A percentile compares a stretch with the other conserved stretches of the same genome.
Evolutionary conservation across 768 basidiomycete genomes (phyloP).

Genomic region (Boletales sp.): DNA sequence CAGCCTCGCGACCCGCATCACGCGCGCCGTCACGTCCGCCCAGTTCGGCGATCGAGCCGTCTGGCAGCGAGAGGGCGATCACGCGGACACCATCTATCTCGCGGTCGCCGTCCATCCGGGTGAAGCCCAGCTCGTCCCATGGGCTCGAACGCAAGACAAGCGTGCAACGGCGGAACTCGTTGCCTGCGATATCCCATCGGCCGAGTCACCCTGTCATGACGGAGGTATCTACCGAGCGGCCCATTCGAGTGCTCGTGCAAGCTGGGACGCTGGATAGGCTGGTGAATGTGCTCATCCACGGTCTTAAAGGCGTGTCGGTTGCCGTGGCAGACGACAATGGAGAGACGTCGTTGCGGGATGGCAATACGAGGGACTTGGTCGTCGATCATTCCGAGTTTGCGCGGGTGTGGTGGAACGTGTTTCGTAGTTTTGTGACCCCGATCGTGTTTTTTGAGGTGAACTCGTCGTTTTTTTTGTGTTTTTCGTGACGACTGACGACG

Average conservation of each 20-base stretch:
- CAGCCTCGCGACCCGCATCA: constrained; percentile 55
- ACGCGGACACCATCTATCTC: constrained; percentile 54
- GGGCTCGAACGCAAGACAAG: constrained; percentile 76
- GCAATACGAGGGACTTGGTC: constrained; percentile 66
- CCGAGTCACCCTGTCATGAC: constrained; percentile 53
- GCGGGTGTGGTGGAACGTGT: constrained; percentile 79
- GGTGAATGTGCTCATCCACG: constrained; percentile 73
- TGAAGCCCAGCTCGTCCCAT: constrained; percentile 66
- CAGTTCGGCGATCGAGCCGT: constrained; percentile 51
- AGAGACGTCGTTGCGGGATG: constrained; percentile 73
- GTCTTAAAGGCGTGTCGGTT: constrained; percentile 71
- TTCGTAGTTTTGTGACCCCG: constrained; percentile 78
- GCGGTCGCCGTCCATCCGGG: constrained; percentile 65
- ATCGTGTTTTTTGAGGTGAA: constrained; percentile 81
- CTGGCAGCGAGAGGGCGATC: constrained; percentile 38
- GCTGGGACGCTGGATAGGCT: constrained; percentile 75
- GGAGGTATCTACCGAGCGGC: constrained; percentile 65
- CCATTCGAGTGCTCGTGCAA: constrained; percentile 72
- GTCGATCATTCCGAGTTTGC: constrained; percentile 74
- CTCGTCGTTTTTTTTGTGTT: neutral
- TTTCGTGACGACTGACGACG: constrained; percentile 1
- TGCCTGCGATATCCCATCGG: constrained; percentile 71
- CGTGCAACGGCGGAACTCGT: constrained; percentile 66
- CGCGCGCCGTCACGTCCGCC: constrained; percentile 67
- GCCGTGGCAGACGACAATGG: constrained; percentile 86